Evolutionary conservation across 148 eudicot genomes (phyloP), one percentile per base, ranked within the genome.

Genomic region (Camellia japonica): DNA sequence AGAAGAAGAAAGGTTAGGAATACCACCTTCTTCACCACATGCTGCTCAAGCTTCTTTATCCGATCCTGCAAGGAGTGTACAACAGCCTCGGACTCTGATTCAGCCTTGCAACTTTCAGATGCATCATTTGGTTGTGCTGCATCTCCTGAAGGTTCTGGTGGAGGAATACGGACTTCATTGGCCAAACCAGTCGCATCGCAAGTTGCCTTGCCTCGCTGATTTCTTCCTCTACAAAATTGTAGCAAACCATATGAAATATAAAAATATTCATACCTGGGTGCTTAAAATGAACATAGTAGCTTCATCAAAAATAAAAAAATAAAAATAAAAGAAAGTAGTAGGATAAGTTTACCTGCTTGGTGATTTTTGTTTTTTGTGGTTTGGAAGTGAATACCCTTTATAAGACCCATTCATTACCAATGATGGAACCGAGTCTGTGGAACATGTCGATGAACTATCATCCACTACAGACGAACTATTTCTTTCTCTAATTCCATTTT

Each of bases 361-460:
- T 80, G 93, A 92, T 61, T 82, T 88, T 65, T 85, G 86, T 75
- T 71, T 80, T 80, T 88, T 91, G n/a, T 82, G 84, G 82, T 82
- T 82, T 18, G 82, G 75, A 78, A 79, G 80, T 52, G 85, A 80
- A 87, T 82, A 84, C 55, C 89, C 87, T 83, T 81, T 86, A 73
- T 80, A 81, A 42, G 87, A 82, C 76, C 88, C 93, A 77, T 85
- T 94, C 62, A 74, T 75, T 47, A 81, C 85, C 23, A 87, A 81
- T 7, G 94, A 91, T 52, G 91, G 93, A 58, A 89, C 84, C 8
- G 98, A 92, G 82, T 92, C 98, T 3, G 97, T 88, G 68, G 98
- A 94, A 73, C 93, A 88, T 8, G 98, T 92, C 56, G 97, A 94
- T 51, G 97, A 94, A 80, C 95, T 92, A 79, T 92, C 97, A 82